These are phyloP conservation scores for Chaetomiaceae sp. DNA, from an alignment of 2,329 filamentous ascomycete genomes.

Conservation along the genomic window DNA sequence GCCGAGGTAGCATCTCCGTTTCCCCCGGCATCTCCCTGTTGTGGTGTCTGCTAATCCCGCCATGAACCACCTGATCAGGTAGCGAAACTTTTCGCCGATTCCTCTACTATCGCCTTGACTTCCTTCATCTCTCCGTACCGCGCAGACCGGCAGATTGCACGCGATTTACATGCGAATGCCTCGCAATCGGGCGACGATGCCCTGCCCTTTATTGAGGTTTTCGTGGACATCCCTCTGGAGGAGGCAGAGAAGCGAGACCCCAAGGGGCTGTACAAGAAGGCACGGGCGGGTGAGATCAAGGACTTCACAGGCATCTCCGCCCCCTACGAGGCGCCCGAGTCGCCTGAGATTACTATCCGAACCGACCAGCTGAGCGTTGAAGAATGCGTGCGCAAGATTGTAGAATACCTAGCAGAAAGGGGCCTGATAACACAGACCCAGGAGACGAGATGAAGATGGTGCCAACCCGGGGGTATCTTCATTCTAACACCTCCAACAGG, in stretches of 20 bases:
- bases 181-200: conserved; percentile 56
- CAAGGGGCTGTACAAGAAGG: conserved; percentile 98
- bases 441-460: conserved; percentile 26
- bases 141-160: conserved; percentile 77
- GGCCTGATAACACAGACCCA: conserved; percentile 48
- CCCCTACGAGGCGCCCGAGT: conserved; percentile 85
- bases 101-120: conserved; percentile 80
- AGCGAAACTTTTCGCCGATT: conserved; percentile 93
- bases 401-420: conserved; percentile 69
- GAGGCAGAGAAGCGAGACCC: conserved; percentile 93
- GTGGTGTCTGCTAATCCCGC: neutral
- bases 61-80: conserved; percentile 48
- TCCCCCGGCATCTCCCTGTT: neutral
- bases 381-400: conserved; percentile 82
- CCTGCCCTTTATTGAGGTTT: conserved; percentile 90
- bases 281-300: conserved; percentile 86
- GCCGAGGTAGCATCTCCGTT: conserved; percentile 56
- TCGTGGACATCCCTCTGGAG: conserved; percentile 83
- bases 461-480: neutral
- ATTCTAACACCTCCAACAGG: too few species aligned
- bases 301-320: conserved; percentile 95
- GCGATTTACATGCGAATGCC: conserved; percentile 68
- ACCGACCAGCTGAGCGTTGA: conserved; percentile 79
- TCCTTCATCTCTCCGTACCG: conserved; percentile 96
- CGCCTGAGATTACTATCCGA: conserved; percentile 81